phyloP scores from a whole-genome alignment of 805 yeast genomes.

The Schizosaccharomyces octosporus region DNA sequence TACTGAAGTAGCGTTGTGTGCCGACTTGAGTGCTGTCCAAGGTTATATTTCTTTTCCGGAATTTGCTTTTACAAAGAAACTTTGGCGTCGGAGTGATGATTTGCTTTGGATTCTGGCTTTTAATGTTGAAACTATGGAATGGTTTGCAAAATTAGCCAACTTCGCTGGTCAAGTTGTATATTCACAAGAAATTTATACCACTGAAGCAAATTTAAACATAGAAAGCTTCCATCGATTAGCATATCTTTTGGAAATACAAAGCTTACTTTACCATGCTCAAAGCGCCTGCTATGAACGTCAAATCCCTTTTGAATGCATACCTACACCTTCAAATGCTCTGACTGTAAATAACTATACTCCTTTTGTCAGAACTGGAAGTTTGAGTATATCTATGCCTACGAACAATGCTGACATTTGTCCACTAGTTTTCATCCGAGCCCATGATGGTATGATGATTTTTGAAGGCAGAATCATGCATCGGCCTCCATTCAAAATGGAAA shows the following conservation, averaged over 20 bases:
- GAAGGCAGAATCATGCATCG: not conserved
- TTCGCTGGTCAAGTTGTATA: not conserved
- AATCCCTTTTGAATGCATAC: not conserved
- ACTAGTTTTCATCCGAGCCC: not conserved
- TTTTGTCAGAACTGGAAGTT: not conserved
- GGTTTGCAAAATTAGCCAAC: not conserved
- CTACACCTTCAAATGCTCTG: not conserved
- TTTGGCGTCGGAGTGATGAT: not conserved
- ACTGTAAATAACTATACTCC: not conserved
- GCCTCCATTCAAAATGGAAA: not conserved
- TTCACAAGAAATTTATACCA: not conserved
- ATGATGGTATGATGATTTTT: not conserved
- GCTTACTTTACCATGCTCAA: not conserved
- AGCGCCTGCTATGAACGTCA: not conserved
- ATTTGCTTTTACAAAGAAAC: not conserved
- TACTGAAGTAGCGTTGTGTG: not conserved
- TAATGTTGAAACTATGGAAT: not conserved
- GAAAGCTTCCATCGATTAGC: not conserved
- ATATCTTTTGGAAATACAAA: not conserved
- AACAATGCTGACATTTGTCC: not conserved
- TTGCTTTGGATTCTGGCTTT: not conserved
- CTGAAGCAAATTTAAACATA: not conserved
- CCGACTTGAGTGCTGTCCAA: not conserved
- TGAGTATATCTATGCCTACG: not conserved
- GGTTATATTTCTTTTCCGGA: not conserved